Conservation (phyloP, 139 green algal species). For the Protoeuglena noctilucae region DNA sequence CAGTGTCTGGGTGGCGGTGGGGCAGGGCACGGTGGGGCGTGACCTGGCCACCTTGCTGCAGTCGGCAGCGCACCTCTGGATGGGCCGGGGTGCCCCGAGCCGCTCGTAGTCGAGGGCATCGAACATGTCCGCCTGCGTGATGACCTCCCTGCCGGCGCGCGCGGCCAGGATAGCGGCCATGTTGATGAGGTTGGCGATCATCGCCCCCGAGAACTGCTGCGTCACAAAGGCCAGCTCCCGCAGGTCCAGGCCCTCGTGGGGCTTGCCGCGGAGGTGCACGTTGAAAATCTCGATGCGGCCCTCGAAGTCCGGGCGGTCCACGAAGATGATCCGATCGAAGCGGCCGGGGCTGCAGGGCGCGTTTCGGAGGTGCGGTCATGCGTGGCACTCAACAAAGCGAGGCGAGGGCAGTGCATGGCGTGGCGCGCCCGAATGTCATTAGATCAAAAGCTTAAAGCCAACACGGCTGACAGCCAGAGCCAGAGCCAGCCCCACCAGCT, state of each 20-base stretch:
- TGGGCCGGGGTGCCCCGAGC: conserved; percentile 18
- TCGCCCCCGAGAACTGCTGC: conserved; percentile 28
- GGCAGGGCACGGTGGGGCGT: neutral
- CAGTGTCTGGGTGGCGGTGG: neutral
- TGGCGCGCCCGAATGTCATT: too few relatives aligned
- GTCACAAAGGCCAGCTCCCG: conserved; percentile 36
- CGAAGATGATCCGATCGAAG: conserved; percentile 64
- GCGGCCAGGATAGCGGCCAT: conserved; percentile 48
- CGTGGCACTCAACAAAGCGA: neutral
- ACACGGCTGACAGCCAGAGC: too few relatives aligned
- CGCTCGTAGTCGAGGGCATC: conserved; percentile 42
- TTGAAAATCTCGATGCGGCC: conserved; percentile 58
- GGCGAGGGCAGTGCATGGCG: too few relatives aligned
- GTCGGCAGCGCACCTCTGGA: conserved; percentile 6
- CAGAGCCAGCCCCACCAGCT: conserved; percentile 1
- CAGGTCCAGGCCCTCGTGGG: conserved; percentile 24
- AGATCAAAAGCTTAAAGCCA: too few relatives aligned
- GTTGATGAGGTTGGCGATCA: conserved; percentile 64
- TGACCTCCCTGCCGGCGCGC: conserved; percentile 25
- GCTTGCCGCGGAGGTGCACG: conserved; percentile 26
- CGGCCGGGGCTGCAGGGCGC: neutral
- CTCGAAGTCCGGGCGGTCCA: conserved; percentile 51
- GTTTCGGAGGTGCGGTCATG: too few relatives aligned
- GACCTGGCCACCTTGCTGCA: conserved; percentile 14
- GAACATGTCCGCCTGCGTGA: conserved; percentile 36